Conservation (phyloP, 108 stramenopile genomes). For the Stephanodiscus minutulus region DNA sequence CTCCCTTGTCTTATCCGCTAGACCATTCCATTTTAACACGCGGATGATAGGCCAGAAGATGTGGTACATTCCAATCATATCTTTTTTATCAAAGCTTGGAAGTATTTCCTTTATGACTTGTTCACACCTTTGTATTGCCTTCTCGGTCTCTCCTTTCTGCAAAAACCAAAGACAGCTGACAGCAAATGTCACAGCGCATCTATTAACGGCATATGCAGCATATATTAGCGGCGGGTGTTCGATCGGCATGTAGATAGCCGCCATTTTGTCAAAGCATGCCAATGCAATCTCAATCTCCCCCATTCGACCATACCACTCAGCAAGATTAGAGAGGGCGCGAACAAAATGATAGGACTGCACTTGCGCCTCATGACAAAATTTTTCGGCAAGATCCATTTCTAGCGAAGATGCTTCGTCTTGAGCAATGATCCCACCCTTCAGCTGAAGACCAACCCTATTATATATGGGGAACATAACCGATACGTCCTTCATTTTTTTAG, state of each 20-base stretch:
- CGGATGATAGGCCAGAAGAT: slow-evolving; percentile 24
- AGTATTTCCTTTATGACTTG: slow-evolving; percentile 29
- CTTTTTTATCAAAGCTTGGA: slow-evolving; percentile 29
- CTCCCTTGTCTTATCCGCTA: slow-evolving; percentile 34
- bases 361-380: slow-evolving; percentile 36
- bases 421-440: slow-evolving; percentile 33
- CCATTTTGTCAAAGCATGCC: slow-evolving; percentile 19
- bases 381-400: slow-evolving; percentile 35
- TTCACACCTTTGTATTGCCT: slow-evolving; percentile 36
- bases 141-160: slow-evolving; percentile 21
- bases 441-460: slow-evolving; percentile 20
- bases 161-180: slow-evolving; percentile 30
- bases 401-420: slow-evolving; percentile 34
- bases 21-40: slow-evolving; percentile 42
- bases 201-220: slow-evolving; percentile 26
- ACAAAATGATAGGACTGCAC: slow-evolving; percentile 39
- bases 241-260: slow-evolving; percentile 28
- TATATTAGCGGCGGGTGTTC: slow-evolving; percentile 23
- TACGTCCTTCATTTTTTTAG: slow-evolving; percentile 31
- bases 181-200: slow-evolving; percentile 31
- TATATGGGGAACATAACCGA: slow-evolving; percentile 40
- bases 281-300: slow-evolving; percentile 15
- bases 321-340: slow-evolving; percentile 16
- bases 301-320: slow-evolving; percentile 11
- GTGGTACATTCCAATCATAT: slow-evolving; percentile 29